Conservation (phyloP, 2,329 filamentous ascomycete genomes). For the Diaporthe sp. region DNA sequence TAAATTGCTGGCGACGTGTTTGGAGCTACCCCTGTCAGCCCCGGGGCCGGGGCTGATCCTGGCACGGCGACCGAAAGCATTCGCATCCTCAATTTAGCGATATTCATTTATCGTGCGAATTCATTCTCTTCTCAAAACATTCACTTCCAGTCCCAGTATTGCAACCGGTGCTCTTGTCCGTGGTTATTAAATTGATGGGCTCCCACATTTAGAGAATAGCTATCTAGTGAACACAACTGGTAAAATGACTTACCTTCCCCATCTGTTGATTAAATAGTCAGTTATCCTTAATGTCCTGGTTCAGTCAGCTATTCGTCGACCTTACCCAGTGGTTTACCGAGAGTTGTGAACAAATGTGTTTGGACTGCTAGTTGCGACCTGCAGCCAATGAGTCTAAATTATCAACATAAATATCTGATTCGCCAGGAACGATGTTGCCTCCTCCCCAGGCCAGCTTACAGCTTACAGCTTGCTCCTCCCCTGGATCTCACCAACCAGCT, state of each 20-base stretch:
- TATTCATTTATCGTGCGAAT: constrained; percentile 1
- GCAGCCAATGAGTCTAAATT: background rate
- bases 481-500: constrained; percentile 74
- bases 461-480: constrained; percentile 41
- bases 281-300: background rate
- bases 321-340: too few relatives aligned
- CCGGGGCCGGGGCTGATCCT: background rate
- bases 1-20: constrained; percentile 36
- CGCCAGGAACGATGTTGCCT: background rate
- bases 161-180: too few relatives aligned
- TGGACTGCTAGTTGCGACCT: background rate
- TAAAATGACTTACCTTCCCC: background rate
- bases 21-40: constrained; percentile 31
- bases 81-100: background rate
- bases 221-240: too few relatives aligned
- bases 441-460: background rate
- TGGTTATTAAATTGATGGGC: background rate
- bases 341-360: too few relatives aligned
- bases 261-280: background rate
- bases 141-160: background rate
- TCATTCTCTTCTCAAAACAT: background rate
- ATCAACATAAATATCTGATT: background rate
- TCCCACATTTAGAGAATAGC: background rate
- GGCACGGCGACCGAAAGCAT: background rate
- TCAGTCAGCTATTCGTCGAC: too few relatives aligned